Percentiles rank a stretch among this genome's conserved stretches.
phyloP scores from a whole-genome alignment of 2,329 filamentous ascomycete genomes.

The Stemphylium lycopersici region DNA sequence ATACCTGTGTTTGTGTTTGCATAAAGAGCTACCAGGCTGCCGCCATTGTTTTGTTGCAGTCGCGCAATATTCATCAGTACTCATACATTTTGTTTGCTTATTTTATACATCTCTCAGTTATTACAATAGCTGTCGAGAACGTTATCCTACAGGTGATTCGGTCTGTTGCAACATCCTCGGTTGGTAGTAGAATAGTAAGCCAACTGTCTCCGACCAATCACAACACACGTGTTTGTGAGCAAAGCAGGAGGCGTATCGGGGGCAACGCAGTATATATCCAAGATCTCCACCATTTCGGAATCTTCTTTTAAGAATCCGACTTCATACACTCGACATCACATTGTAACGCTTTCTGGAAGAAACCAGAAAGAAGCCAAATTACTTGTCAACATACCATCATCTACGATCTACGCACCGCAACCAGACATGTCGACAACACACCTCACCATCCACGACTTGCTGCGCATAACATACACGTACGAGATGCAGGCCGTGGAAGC shows the following conservation, averaged over 20 bases:
- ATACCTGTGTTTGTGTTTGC: not conserved
- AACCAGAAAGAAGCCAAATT: not conserved
- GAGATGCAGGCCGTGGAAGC: conserved; percentile 34
- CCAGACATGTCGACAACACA: conserved; percentile 41
- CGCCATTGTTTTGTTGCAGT: no score
- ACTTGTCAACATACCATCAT: not conserved
- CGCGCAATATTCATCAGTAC: not conserved
- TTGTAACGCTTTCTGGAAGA: not conserved
- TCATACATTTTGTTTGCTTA: not conserved
- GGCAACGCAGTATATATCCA: conserved; percentile 9
- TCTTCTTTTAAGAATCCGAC: no score
- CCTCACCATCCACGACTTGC: conserved; percentile 39
- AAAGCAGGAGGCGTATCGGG: conserved; percentile 4
- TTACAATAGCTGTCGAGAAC: no score
- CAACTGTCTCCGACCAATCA: conserved; percentile 22
- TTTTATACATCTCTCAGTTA: no score
- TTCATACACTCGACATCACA: not conserved
- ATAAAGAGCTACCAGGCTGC: not conserved
- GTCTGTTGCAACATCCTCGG: not conserved
- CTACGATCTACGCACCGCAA: not conserved
- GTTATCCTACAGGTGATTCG: no score
- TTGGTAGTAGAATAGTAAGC: conserved; percentile 8
- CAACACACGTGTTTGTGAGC: conserved; percentile 29
- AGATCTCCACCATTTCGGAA: not conserved
- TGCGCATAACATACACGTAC: conserved; percentile 45